Base-by-base conservation (phyloP, 306 rosid genomes). In the Dalbergia cultrata region DNA sequence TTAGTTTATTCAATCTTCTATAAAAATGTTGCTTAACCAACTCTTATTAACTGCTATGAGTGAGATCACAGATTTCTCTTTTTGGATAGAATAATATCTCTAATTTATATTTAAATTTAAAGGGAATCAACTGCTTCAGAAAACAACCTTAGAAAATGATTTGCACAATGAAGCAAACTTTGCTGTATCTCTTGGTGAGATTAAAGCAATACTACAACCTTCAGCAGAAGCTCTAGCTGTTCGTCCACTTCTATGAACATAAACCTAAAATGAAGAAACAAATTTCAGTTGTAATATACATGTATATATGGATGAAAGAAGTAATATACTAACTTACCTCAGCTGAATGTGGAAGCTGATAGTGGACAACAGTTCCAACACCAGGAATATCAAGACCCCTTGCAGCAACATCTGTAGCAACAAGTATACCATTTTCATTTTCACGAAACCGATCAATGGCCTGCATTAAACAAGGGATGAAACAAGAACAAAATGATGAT, bases 181-280 rank as follows among this genome's bases (percentile, higher is more conserved):
- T 39, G 96, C 71, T 1, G 94, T 93, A 84, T 95, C 99, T 73
- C 79, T 93, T 17, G 97, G 73, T 70, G 99, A 80, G 82, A 95
- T 88, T 76, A 95, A 84, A 57, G 99, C 94, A 84, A 93, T 95
- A 79, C 96, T 93, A 86, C 99, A 95, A 52, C 99, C 99, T 85
- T 95, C 99, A 22, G 97, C 93, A 80, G 93, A 88, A 75, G 97
- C 99, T 87, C 98, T 93, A 17, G 98, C 99, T 64, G 98, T 95
- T 88, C 99, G 90, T 74, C 99, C 99, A 91, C 99, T 90, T 89
- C 99, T 91, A 86, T 93, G 99, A 82, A 95, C 91, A 87, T 95
- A 95, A 78, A 91, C 98, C 99, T 95, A 79, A 67, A 31, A 80
- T 9, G 19, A 84, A 69, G 57, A 71, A 63, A 54, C 10, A 71